Evolutionary conservation across 441 rosid genomes (phyloP).

Genomic region (Melastoma candidum): DNA sequence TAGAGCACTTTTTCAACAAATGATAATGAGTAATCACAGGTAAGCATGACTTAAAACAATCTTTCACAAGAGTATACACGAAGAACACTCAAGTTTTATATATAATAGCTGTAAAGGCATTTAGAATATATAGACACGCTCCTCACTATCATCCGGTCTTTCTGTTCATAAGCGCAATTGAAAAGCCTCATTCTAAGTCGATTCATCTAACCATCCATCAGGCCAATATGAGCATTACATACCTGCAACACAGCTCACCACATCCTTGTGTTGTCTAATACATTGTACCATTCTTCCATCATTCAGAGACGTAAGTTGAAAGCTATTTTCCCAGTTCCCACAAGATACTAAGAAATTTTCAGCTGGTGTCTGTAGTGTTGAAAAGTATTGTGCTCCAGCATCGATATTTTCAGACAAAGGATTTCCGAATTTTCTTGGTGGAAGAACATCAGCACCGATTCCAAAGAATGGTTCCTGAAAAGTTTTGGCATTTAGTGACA

Average conservation of each 20-base stretch:
- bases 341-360: slow-evolving; percentile 88
- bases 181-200: too few relatives aligned
- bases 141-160: too few relatives aligned
- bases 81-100: too few relatives aligned
- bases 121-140: too few relatives aligned
- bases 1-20: too few relatives aligned
- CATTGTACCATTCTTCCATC: slow-evolving; percentile 98
- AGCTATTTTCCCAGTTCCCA: slow-evolving; percentile 99
- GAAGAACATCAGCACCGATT: slow-evolving; percentile 89
- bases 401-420: slow-evolving; percentile 78
- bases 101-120: too few relatives aligned
- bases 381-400: slow-evolving; percentile 82
- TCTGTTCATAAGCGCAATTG: too few relatives aligned
- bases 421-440: slow-evolving; percentile 85
- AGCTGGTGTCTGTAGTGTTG: slow-evolving; percentile 57
- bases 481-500: slow-evolving; percentile 10
- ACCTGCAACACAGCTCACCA: slow-evolving; percentile 99
- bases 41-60: too few relatives aligned
- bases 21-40: too few relatives aligned
- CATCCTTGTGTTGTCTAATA: slow-evolving; percentile 93
- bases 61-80: too few relatives aligned
- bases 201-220: background rate
- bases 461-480: slow-evolving; percentile 93
- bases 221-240: slow-evolving; percentile 10
- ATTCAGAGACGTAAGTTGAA: slow-evolving; percentile 78